These are phyloP conservation scores for Lablab purpureus DNA, from an alignment of 306 rosid species.

Conservation along the genomic window DNA sequence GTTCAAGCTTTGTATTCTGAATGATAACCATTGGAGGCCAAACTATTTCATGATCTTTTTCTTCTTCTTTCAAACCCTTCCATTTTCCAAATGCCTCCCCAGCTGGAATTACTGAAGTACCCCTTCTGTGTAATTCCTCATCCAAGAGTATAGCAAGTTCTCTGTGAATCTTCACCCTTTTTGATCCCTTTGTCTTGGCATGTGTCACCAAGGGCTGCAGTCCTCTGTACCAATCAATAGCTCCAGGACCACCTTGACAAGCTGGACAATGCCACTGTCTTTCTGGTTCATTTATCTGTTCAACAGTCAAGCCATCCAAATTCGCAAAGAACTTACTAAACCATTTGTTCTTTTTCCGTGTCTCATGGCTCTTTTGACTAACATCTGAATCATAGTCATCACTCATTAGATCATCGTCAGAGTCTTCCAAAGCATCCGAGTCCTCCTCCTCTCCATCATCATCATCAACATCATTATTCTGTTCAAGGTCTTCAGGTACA, in stretches of 20 bases:
- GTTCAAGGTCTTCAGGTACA: conserved; percentile 41
- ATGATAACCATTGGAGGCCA: conserved; percentile 93
- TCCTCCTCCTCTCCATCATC: conserved; percentile 45
- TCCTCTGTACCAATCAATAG: conserved; percentile 91
- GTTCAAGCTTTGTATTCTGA: conserved; percentile 78
- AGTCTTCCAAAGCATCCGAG: conserved; percentile 59
- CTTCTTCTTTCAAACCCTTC: conserved; percentile 75
- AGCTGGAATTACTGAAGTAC: conserved; percentile 69
- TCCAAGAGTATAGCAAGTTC: conserved; percentile 77
- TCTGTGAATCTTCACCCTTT: conserved; percentile 77
- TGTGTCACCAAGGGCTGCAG: conserved; percentile 84
- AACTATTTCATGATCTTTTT: conserved; percentile 76
- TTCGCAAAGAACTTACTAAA: conserved; percentile 63
- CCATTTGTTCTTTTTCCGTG: conserved; percentile 70
- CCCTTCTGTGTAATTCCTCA: conserved; percentile 75
- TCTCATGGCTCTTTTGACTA: conserved; percentile 73
- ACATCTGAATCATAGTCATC: conserved; percentile 79
- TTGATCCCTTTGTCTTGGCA: conserved; percentile 87
- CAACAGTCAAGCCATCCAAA: conserved; percentile 64
- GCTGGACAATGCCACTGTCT: conserved; percentile 97
- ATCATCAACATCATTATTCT: conserved; percentile 39
- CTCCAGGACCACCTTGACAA: conserved; percentile 88
- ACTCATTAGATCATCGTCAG: conserved; percentile 70
- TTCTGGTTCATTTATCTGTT: conserved; percentile 64
- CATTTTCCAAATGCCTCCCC: conserved; percentile 86